Base-by-base conservation (phyloP, 176 grass and related monocot species). In the Guadua angustifolia region DNA sequence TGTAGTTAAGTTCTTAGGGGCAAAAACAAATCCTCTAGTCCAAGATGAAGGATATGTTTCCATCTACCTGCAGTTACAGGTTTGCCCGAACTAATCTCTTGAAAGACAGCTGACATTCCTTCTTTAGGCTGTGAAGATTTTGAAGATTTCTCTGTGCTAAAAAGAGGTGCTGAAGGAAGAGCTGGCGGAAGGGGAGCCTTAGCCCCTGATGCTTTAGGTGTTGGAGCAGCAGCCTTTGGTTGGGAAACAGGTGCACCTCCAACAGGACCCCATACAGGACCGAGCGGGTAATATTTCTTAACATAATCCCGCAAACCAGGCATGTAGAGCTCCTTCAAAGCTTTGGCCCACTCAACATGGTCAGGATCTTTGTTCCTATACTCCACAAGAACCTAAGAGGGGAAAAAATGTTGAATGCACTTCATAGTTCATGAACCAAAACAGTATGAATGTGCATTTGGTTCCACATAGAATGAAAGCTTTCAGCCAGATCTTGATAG, bases 301-400 rank as follows among this genome's bases (percentile, higher is more conserved):
- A 99, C 91, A 87, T 91, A 99, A 81, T 99, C 93, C 49, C 93
- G 82, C 78, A 99, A 84, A 55, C 91, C 90, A 70, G 97, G 88
- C 25, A 91, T 19, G 68, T 95, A 99, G 15, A 99, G 86, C 74
- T 99, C 97, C 77, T 99, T 99, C 84, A 99, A 86, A 80, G 97
- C 89, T 91, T 96, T 99, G 39, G 86, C 87, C 97, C 93, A 99
- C 75, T 99, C 93, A 83, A 96, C 88, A 89, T 99, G 97, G 69
- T 95, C 93, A 74, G 89, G 74, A 56, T 99, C 89, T 70, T 93
- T 95, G 81, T 94, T 99, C 83, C 88, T 95, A 83, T 94, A 99
- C 81, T 94, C 91, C 71, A 99, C 93, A 74, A 99, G 93, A 86
- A 99, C 81, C 97, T 99, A 81, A 13, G 55, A n/a, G 69, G 61